A percentile compares a stretch with the other conserved stretches of the same genome.
Evolutionary conservation across 2,329 filamentous ascomycete species (phyloP).

Genomic region (Colletotrichum horii): DNA sequence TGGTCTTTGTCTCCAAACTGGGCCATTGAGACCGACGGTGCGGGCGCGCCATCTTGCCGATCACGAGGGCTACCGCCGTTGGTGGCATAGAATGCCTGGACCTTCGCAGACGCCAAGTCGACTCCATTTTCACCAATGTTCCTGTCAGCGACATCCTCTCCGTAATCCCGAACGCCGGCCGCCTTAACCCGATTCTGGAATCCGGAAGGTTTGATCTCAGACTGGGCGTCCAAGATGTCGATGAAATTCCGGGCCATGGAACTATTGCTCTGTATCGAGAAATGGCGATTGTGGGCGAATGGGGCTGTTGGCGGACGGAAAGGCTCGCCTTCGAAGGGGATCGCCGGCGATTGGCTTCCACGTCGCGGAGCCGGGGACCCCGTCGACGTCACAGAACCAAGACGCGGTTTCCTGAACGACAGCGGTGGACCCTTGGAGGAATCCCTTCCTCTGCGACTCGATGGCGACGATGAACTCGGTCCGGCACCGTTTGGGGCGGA

Average conservation of each 20-base stretch:
- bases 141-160: slow-evolving; percentile 69
- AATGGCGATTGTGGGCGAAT: slow-evolving; percentile 30
- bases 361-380: neutral
- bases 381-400: slow-evolving; percentile 6
- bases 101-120: slow-evolving; percentile 36
- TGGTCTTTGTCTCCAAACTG: slow-evolving; percentile 20
- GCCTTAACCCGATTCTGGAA: slow-evolving; percentile 56
- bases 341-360: neutral
- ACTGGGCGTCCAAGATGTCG: slow-evolving; percentile 64
- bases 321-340: neutral
- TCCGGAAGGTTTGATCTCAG: slow-evolving; percentile 52
- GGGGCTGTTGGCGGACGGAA: slow-evolving; percentile 24
- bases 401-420: slow-evolving; percentile 18
- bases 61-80: slow-evolving; percentile 2
- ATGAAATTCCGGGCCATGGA: slow-evolving; percentile 40
- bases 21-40: slow-evolving; percentile 16
- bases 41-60: slow-evolving; percentile 20
- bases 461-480: neutral
- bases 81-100: slow-evolving; percentile 39
- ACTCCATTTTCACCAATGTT: slow-evolving; percentile 51
- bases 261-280: slow-evolving; percentile 36
- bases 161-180: slow-evolving; percentile 58
- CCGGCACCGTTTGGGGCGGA: slow-evolving; percentile 35
- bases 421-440: slow-evolving; percentile 21
- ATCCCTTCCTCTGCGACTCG: slow-evolving; percentile 17